Conservation (phyloP, 2,329 filamentous ascomycete genomes). For the Colletotrichum lentis region DNA sequence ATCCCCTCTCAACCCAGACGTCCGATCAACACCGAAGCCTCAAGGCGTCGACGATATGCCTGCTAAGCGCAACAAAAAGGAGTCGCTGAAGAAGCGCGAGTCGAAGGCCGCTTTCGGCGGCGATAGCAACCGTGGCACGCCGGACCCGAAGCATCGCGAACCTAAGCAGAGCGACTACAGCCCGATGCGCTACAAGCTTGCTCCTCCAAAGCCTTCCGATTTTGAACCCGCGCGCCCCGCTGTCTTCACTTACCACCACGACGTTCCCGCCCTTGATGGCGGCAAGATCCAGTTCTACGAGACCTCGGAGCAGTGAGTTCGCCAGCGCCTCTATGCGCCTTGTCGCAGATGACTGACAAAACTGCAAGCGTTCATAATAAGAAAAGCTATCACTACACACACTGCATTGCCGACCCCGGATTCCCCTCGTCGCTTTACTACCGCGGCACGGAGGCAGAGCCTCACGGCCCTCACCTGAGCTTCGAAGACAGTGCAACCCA, state of each 20-base stretch:
- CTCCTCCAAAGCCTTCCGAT: conserved; percentile 68
- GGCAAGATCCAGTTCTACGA: conserved; percentile 66
- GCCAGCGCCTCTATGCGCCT: neutral
- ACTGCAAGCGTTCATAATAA: conserved; percentile 66
- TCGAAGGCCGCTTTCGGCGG: conserved; percentile 60
- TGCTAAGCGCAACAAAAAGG: conserved; percentile 65
- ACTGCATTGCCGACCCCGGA: conserved; percentile 86
- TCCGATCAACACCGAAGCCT: conserved; percentile 51
- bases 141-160: conserved; percentile 59
- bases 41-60: conserved; percentile 47
- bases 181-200: conserved; percentile 69
- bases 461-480: conserved; percentile 84
- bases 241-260: conserved; percentile 65
- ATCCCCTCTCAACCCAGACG: conserved; percentile 77
- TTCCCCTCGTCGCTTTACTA: conserved; percentile 91
- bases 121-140: conserved; percentile 63
- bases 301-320: conserved; percentile 69
- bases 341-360: conserved; percentile 2
- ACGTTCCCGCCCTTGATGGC: conserved; percentile 58
- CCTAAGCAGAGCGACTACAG: conserved; percentile 55
- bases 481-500: conserved; percentile 90
- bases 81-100: conserved; percentile 73
- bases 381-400: conserved; percentile 84
- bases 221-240: conserved; percentile 68
- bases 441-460: conserved; percentile 84